These are phyloP conservation scores for Ajuga chamaepitys DNA, from an alignment of 257 asterid genomes.

Conservation along the genomic window DNA sequence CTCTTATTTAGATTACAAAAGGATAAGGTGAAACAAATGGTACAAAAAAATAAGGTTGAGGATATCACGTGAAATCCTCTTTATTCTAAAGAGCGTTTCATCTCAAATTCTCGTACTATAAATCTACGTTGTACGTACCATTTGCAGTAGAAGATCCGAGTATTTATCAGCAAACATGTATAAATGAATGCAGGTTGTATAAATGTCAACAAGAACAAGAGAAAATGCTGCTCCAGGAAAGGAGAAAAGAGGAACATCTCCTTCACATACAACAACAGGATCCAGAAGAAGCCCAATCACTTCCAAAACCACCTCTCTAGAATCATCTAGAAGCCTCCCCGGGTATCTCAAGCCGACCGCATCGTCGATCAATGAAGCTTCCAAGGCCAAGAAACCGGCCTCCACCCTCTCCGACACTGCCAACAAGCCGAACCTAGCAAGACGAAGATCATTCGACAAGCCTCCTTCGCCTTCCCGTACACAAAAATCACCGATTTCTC, in stretches of 20 bases:
- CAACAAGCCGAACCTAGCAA: slow-evolving; percentile 14
- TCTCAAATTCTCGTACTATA: too few relatives aligned
- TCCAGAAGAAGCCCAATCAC: slow-evolving; percentile 20
- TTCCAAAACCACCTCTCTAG: slow-evolving; percentile 20
- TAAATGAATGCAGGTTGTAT: background rate
- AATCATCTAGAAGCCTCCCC: slow-evolving; percentile 27
- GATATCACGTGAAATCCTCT: too few relatives aligned
- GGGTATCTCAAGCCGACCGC: slow-evolving; percentile 49
- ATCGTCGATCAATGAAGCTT: slow-evolving; percentile 17
- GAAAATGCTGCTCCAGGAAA: slow-evolving; percentile 27
- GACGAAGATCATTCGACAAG: slow-evolving; percentile 58
- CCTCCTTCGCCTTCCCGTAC: slow-evolving; percentile 37
- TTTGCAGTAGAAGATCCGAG: background rate
- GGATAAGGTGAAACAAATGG: too few relatives aligned
- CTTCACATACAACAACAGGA: slow-evolving; percentile 19
- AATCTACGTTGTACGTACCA: too few relatives aligned
- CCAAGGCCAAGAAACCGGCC: slow-evolving; percentile 26
- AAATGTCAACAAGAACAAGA: slow-evolving; percentile 53
- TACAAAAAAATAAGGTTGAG: too few relatives aligned
- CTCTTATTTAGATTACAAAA: too few relatives aligned
- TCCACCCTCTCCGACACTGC: background rate
- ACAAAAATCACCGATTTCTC: slow-evolving; percentile 30
- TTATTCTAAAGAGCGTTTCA: too few relatives aligned
- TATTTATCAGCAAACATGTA: background rate
- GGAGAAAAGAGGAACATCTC: slow-evolving; percentile 53